Base-by-base conservation (phyloP, 163 green algal genomes). In the Picocystis sp. region DNA sequence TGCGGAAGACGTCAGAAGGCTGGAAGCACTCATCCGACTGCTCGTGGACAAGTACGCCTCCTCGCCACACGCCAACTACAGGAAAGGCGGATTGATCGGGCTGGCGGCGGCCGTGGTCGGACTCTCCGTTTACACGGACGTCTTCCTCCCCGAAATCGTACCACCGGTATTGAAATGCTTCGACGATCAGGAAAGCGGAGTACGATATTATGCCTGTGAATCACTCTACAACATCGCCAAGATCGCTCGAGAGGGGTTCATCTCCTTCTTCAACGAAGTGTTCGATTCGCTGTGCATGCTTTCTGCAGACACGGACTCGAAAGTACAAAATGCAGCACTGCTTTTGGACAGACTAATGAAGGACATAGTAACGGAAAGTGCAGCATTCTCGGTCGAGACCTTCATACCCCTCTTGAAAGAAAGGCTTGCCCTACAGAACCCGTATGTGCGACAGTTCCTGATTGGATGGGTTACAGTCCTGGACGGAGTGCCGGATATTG, bases 221-320 rank as follows among this genome's bases (percentile, higher is more conserved):
- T 81, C 86, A 47, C 69, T 97, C 24, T 97, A 94, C 80, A 97
- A 97, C 67, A 88, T 97, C 22, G 83, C 86, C 45, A 96, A 97
- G 71, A 76, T 79, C 12, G 62, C 81, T 10, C 66, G 86, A 11
- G 79, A 79, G 6, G 59, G 64, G 24, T 93, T 95, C 65, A 72
- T 95, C 2, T 19, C 67, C 1, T 87, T 87, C 50, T 93, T 95
- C 68, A 76, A 81, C 47, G 76, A 92, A 49, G 78, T 89, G 0
- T 95, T 96, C 61, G 81, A 92, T 45, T 79, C 83, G 14, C 76
- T 89, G 57, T 92, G 85, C 68, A 79, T 79, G 49, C 70, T 96
- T 11, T 93, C 80, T 47, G 79, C 80, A 11, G 87, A 96, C 62
- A 55, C 67, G 14, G 83, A 96, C 57, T 22, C 70, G 25, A 86